phyloP scores from a whole-genome alignment of 2,329 filamentous ascomycete genomes.

The Leptographium lundbergii region DNA sequence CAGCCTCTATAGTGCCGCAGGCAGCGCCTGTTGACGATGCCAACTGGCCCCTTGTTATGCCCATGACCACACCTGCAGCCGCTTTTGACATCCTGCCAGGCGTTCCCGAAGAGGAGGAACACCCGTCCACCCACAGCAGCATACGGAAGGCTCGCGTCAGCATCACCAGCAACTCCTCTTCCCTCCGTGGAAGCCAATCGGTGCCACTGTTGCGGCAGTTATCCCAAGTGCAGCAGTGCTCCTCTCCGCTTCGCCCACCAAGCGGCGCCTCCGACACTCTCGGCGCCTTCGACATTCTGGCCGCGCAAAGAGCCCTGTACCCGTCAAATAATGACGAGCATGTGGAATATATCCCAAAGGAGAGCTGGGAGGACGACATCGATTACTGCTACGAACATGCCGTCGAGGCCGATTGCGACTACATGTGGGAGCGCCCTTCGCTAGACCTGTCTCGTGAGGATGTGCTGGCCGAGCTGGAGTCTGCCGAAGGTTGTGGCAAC shows the following conservation, averaged over 20 bases:
- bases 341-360: constrained; percentile 21
- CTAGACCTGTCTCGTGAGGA: constrained; percentile 29
- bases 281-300: constrained; percentile 28
- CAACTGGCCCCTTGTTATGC: constrained; percentile 29
- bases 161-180: constrained; percentile 34
- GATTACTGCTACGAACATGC: constrained; percentile 61
- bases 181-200: constrained; percentile 41
- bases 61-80: not conserved
- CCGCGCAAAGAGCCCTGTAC: constrained; percentile 21
- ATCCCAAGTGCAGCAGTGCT: constrained; percentile 23
- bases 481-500: not conserved
- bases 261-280: constrained; percentile 42
- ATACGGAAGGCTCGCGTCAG: constrained; percentile 27
- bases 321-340: constrained; percentile 14
- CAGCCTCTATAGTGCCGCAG: constrained; percentile 13
- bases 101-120: constrained; percentile 52
- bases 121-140: constrained; percentile 20
- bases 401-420: constrained; percentile 53
- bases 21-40: constrained; percentile 23
- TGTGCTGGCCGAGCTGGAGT: constrained; percentile 14
- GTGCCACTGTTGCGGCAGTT: constrained; percentile 40
- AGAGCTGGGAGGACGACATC: constrained; percentile 56
- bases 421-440: constrained; percentile 50
- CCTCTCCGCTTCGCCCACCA: constrained; percentile 13
- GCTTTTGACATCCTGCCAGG: constrained; percentile 38